A percentile compares a stretch with the other conserved stretches of the same genome.
phyloP scores from a whole-genome alignment of 129 eudicot species.

The Flaveria linearis region DNA sequence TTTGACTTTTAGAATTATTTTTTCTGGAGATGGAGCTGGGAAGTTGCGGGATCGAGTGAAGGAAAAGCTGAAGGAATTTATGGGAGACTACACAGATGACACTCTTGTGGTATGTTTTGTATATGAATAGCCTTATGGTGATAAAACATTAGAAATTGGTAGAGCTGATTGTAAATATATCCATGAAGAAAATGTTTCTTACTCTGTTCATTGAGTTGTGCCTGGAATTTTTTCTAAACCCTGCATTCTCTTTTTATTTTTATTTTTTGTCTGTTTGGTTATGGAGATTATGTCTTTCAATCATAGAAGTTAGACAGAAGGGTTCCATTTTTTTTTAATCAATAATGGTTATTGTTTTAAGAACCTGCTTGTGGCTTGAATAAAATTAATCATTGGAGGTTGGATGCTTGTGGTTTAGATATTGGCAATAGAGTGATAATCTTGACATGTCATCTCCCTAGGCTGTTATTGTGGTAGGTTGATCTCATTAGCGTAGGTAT shows the following conservation, averaged over 20 bases:
- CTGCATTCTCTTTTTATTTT: not conserved
- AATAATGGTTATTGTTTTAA: not conserved
- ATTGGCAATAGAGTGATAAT: not conserved
- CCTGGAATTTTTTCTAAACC: not conserved
- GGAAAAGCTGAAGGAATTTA: slow-evolving; percentile 80
- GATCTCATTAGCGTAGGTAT: not conserved
- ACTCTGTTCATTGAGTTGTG: slow-evolving; percentile 9
- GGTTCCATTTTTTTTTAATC: slow-evolving; percentile 7
- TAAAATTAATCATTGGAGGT: slow-evolving; percentile 4
- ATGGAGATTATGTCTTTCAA: not conserved
- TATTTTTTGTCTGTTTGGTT: not conserved
- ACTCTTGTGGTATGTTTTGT: slow-evolving; percentile 67
- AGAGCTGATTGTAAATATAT: slow-evolving; percentile 19
- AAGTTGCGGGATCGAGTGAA: slow-evolving; percentile 59
- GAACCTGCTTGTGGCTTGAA: not conserved
- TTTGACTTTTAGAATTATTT: slow-evolving; percentile 58
- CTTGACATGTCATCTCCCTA: not conserved
- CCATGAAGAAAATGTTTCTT: not conserved
- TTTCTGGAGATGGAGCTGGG: slow-evolving; percentile 63
- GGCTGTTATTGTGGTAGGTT: not conserved
- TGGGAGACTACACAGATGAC: slow-evolving; percentile 94
- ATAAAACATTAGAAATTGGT: slow-evolving; percentile 8
- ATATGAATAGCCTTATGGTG: slow-evolving; percentile 7
- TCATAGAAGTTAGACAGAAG: slow-evolving; percentile 4
- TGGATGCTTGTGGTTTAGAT: not conserved